Evolutionary conservation across 805 yeast genomes (phyloP).

Genomic region (Millerozyma acaciae): DNA sequence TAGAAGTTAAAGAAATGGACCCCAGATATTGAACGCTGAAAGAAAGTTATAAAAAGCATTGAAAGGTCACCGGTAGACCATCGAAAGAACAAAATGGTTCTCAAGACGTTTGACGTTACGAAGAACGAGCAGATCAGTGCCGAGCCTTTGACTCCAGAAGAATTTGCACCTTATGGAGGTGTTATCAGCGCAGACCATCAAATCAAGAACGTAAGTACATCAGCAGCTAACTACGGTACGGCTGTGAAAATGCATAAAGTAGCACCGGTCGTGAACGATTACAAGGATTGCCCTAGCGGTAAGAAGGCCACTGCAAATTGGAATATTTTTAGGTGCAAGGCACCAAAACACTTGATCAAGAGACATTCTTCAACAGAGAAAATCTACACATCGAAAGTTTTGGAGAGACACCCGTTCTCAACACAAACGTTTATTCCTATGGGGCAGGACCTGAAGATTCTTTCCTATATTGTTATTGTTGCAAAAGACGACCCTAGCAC

Average conservation of each 20-base stretch:
- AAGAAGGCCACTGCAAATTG: conserved; percentile 58
- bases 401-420: conserved; percentile 86
- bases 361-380: conserved; percentile 9
- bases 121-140: conserved; percentile 37
- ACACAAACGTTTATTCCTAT: conserved; percentile 91
- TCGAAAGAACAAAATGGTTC: conserved; percentile 33
- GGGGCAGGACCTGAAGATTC: conserved; percentile 52
- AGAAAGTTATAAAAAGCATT: neutral
- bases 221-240: conserved; percentile 88
- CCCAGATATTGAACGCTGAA: too few relatives aligned
- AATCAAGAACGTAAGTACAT: conserved; percentile 38
- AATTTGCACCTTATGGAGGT: conserved; percentile 68
- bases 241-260: conserved; percentile 76
- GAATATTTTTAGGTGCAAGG: conserved; percentile 80
- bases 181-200: conserved; percentile 78
- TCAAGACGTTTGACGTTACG: conserved; percentile 34
- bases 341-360: conserved; percentile 60
- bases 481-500: conserved; percentile 49
- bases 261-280: conserved; percentile 60
- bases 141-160: conserved; percentile 57
- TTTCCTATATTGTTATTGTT: conserved; percentile 76
- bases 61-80: neutral
- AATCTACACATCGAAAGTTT: conserved; percentile 55
- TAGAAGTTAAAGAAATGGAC: too few relatives aligned
- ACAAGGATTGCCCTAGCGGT: conserved; percentile 43